Conservation (phyloP, 257 asterid genomes). For the Gardenia jasminoides region DNA sequence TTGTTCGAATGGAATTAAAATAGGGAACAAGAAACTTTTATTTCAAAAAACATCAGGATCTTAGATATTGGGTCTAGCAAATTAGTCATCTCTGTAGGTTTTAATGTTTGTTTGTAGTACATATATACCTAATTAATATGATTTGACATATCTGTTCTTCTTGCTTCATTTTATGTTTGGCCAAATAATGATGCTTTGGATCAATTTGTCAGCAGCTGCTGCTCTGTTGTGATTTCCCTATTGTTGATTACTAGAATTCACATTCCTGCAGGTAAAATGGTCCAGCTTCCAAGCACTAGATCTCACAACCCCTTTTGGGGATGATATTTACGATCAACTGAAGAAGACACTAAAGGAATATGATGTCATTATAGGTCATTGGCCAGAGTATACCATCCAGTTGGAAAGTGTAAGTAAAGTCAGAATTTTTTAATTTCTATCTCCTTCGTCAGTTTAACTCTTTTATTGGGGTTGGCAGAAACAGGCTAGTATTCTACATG, state of each 20-base stretch:
- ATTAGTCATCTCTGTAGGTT: too few species aligned
- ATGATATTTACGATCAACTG: constrained; percentile 65
- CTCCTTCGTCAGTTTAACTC: too few species aligned
- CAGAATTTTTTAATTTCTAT: neutral
- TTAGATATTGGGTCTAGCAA: too few species aligned
- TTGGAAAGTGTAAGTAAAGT: constrained; percentile 64
- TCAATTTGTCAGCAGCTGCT: neutral
- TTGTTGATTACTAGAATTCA: constrained; percentile 1
- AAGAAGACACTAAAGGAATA: constrained; percentile 76
- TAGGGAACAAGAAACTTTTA: too few species aligned
- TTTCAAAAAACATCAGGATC: too few species aligned
- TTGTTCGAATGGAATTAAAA: too few species aligned
- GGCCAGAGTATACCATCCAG: constrained; percentile 86
- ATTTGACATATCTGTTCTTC: too few species aligned
- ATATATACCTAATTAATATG: too few species aligned
- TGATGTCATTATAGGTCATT: constrained; percentile 75
- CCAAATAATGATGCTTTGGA: neutral
- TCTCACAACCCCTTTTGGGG: constrained; percentile 65
- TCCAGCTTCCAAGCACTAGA: constrained; percentile 45
- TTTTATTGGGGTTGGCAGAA: too few species aligned
- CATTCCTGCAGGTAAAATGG: constrained; percentile 55
- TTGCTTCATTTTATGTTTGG: neutral
- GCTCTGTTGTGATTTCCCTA: neutral
- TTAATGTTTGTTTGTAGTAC: too few species aligned
- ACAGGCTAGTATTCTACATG: neutral